Percentiles rank a stretch among this genome's conserved stretches.
Conservation (phyloP, 495 filamentous ascomycete genomes). For the Mytilinidion resinicola region DNA sequence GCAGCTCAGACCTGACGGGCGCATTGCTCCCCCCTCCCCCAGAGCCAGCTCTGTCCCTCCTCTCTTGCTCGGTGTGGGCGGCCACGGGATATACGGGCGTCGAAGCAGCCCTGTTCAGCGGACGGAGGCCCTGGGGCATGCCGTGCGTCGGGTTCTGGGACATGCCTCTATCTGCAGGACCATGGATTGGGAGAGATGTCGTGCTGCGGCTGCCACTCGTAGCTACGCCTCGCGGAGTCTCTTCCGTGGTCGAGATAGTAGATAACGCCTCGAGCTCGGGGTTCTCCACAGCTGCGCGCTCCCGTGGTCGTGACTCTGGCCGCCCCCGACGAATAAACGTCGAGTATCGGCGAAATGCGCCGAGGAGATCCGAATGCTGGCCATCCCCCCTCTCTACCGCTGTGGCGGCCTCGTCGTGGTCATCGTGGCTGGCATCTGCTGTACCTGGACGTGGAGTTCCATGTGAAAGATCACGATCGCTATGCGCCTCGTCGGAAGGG, state of each 20-base stretch:
- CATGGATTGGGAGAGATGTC: conserved; percentile 7
- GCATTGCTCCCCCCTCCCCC: conserved; percentile 15
- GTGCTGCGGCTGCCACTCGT: not conserved
- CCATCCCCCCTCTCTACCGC: not conserved
- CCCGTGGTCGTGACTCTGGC: conserved; percentile 1
- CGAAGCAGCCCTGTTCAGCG: conserved; percentile 13
- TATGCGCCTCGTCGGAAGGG: conserved; percentile 30
- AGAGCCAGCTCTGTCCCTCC: not conserved
- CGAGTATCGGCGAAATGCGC: not conserved
- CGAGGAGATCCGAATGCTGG: not conserved
- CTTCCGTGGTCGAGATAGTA: conserved; percentile 4
- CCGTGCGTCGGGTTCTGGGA: conserved; percentile 31
- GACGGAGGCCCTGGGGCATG: conserved; percentile 33
- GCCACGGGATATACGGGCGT: conserved; percentile 3
- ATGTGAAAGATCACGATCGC: conserved; percentile 22
- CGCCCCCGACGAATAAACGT: conserved; percentile 6
- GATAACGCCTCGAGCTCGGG: not conserved
- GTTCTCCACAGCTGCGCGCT: not conserved
- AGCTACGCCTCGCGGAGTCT: not conserved
- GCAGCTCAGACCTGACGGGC: conserved; percentile 32
- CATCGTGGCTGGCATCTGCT: not conserved
- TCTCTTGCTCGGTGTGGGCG: not conserved
- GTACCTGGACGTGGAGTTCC: conserved; percentile 1
- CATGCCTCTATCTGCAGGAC: conserved; percentile 18
- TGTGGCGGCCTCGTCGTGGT: not conserved